Base-by-base conservation (phyloP, 345 rosid genomes). In the Salix koriyanagi region DNA sequence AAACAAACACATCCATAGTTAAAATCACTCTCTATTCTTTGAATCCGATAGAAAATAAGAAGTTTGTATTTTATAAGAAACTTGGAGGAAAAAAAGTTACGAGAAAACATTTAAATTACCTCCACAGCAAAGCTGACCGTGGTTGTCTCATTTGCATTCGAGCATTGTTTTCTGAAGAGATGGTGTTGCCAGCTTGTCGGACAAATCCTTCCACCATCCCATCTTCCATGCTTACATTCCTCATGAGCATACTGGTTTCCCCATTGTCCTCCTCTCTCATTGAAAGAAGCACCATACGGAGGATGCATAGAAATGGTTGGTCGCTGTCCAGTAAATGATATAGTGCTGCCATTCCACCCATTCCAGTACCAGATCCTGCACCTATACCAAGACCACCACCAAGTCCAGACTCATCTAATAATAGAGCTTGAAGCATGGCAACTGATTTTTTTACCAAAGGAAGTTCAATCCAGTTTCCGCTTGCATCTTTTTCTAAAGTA, bases 361-460 rank as follows among this genome's bases (percentile, higher is more conserved):
- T 96, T 75, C 99, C 99, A 80, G 99, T 96, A 82, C 99, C 99
- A 39, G 99, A 96, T 82, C 98, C 99, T 76, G 97, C 97, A 72
- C 99, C 98, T 68, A 96, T 96, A 75, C 98, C 99, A 80, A 96
- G 98, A 80, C 99, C 99, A 77, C 99, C 98, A 77, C 99, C 99
- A 74, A 96, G 95, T 78, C 99, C 97, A 75, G 97, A 91, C 79
- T 96, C 97, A 76, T 96, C 98, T 84, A 96, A 82, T 70, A 96
- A 83, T 79, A 96, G 87, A 65, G 99, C 97, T 87, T 94, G 97
- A 78, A 96, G 99, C 98, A 96, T 94, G 75, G 91, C 84, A 76
- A 96, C 97, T 60, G 97, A 92, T 89, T 92, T 96, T 89, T 94
- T 88, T 34, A 96, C 95, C 81, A 96, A 72, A 68, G 97, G 92